phyloP scores from a whole-genome alignment of 176 grass and related monocot genomes.

The Poa annua region DNA sequence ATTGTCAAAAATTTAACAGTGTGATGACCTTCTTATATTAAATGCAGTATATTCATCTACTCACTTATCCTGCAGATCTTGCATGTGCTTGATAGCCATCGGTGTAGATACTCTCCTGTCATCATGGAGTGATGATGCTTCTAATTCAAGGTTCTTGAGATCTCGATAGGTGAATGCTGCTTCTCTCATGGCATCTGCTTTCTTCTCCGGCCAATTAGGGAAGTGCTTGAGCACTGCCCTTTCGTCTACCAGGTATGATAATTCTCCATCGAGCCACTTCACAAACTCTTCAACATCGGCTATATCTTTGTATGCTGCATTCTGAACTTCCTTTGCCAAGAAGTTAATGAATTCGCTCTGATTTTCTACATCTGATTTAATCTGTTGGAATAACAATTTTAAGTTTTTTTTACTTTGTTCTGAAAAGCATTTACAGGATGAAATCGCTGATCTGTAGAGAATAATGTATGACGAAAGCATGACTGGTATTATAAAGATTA shows the following conservation, averaged over 20 bases:
- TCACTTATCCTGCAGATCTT: constrained; percentile 94
- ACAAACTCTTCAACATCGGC: constrained; percentile 91
- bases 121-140: constrained; percentile 75
- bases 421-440: constrained; percentile 3
- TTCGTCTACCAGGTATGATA: constrained; percentile 98
- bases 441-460: constrained; percentile 27
- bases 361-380: constrained; percentile 97
- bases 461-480: constrained; percentile 32
- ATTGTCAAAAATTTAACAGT: neutral
- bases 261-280: constrained; percentile 94
- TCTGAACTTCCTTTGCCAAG: constrained; percentile 75
- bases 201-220: constrained; percentile 90
- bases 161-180: constrained; percentile 85
- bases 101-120: constrained; percentile 69
- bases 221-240: constrained; percentile 99
- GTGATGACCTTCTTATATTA: constrained; percentile 11
- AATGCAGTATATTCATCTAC: constrained; percentile 39
- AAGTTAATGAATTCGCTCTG: constrained; percentile 86
- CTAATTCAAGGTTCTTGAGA: constrained; percentile 83
- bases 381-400: constrained; percentile 62
- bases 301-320: constrained; percentile 84
- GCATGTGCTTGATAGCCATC: constrained; percentile 77
- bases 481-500: neutral
- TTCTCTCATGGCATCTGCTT: constrained; percentile 99
- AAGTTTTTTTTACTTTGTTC: constrained; percentile 25